Conservation (phyloP, 2,329 filamentous ascomycete species). For the Colletotrichum sojae region DNA sequence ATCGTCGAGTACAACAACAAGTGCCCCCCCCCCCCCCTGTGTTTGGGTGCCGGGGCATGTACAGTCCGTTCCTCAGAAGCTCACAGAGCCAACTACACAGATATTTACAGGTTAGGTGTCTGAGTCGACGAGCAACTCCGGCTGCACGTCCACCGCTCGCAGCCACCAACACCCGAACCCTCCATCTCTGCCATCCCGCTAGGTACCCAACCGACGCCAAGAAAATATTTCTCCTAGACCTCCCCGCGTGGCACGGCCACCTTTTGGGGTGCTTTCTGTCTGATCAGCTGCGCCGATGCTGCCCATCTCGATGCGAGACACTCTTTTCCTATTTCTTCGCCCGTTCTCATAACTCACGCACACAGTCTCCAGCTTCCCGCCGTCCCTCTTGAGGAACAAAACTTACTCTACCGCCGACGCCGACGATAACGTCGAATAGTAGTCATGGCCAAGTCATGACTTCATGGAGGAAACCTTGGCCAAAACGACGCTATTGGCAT, state of each 20-base stretch:
- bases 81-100: not conserved
- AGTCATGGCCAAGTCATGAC: not conserved
- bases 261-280: not conserved
- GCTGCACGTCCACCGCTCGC: slow-evolving; percentile 1
- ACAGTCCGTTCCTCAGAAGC: too few species aligned
- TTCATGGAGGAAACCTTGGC: not conserved
- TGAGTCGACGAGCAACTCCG: not conserved
- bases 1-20: too few species aligned
- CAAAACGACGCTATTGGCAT: not conserved
- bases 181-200: slow-evolving; percentile 7
- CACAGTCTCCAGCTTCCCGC: not conserved
- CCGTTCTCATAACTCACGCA: not conserved
- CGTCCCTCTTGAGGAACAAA: not conserved
- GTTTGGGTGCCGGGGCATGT: too few species aligned
- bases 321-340: slow-evolving; percentile 7
- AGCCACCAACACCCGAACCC: slow-evolving; percentile 7
- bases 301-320: slow-evolving; percentile 22
- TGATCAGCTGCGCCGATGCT: slow-evolving; percentile 24
- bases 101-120: not conserved
- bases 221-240: slow-evolving; percentile 34
- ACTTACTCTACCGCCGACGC: not conserved
- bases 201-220: slow-evolving; percentile 4
- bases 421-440: not conserved
- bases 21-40: too few species aligned
- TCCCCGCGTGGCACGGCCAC: slow-evolving; percentile 54